Percentiles rank a stretch among this genome's conserved stretches.
Evolutionary conservation across 2,329 filamentous ascomycete species (phyloP).

Genomic region (Sclerotinia trifoliorum): DNA sequence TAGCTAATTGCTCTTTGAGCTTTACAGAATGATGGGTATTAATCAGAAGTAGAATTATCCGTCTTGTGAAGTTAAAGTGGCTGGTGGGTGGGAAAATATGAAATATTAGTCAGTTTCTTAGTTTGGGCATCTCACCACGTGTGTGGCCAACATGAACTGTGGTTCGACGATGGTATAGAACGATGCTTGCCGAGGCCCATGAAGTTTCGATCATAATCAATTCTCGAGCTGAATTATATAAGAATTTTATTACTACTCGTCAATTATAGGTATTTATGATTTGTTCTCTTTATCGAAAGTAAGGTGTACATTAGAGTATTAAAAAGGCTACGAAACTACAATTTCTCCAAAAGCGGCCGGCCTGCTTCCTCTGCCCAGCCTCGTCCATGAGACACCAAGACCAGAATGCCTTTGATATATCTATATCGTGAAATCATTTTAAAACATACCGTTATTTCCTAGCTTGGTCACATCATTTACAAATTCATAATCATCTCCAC

Average conservation of each 20-base stretch:
- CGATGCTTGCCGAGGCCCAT: neutral
- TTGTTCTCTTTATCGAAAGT: neutral
- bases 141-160: neutral
- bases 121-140: slow-evolving; percentile 3
- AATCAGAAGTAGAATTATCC: neutral
- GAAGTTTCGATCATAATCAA: neutral
- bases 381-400: slow-evolving; percentile 10
- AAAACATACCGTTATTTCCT: neutral
- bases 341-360: slow-evolving; percentile 25
- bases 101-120: slow-evolving; percentile 4
- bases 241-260: neutral
- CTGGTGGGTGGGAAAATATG: neutral
- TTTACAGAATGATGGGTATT: neutral
- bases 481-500: slow-evolving; percentile 5
- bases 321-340: slow-evolving; percentile 23
- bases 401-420: slow-evolving; percentile 21
- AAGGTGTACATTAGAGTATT: slow-evolving; percentile 30
- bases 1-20: neutral
- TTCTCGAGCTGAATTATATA: neutral
- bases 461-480: slow-evolving; percentile 9
- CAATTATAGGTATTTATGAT: too few species aligned
- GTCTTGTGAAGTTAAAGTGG: slow-evolving; percentile 2
- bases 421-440: slow-evolving; percentile 33
- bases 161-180: neutral
- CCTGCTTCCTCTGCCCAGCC: slow-evolving; percentile 13